phyloP scores from a whole-genome alignment of 2,329 filamentous ascomycete genomes.

The Epichloe bromicola region DNA sequence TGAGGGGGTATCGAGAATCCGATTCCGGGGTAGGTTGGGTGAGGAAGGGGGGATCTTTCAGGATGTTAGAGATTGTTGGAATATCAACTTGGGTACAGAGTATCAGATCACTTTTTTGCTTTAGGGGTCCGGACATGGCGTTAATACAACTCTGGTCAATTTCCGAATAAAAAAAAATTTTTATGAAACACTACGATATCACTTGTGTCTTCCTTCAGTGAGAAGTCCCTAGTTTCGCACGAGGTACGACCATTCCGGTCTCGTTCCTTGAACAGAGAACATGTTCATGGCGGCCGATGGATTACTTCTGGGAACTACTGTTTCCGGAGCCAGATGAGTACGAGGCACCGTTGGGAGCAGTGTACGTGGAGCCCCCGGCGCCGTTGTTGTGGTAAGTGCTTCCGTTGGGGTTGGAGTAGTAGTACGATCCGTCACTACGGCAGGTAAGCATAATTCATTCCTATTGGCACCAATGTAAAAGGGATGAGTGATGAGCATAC shows the following conservation, averaged over 20 bases:
- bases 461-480: too few relatives aligned
- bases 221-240: not conserved
- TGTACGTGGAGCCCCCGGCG: conserved; percentile 48
- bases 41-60: too few relatives aligned
- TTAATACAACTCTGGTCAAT: not conserved
- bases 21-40: not conserved
- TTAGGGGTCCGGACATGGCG: too few relatives aligned
- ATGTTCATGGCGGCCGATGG: not conserved
- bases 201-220: not conserved
- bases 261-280: not conserved
- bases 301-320: conserved; percentile 1
- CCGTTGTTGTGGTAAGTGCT: conserved; percentile 57
- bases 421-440: conserved; percentile 51
- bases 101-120: not conserved
- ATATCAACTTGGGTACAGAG: not conserved
- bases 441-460: not conserved
- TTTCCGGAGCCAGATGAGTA: not conserved
- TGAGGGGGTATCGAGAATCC: not conserved
- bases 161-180: not conserved
- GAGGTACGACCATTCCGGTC: not conserved
- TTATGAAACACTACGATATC: not conserved
- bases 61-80: not conserved
- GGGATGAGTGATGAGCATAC: conserved; percentile 15
- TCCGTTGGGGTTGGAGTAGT: conserved; percentile 57
- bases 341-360: conserved; percentile 25